These are phyloP conservation scores for Colletotrichum orbiculare DNA, from an alignment of 2,329 filamentous ascomycete genomes.

Conservation along the genomic window DNA sequence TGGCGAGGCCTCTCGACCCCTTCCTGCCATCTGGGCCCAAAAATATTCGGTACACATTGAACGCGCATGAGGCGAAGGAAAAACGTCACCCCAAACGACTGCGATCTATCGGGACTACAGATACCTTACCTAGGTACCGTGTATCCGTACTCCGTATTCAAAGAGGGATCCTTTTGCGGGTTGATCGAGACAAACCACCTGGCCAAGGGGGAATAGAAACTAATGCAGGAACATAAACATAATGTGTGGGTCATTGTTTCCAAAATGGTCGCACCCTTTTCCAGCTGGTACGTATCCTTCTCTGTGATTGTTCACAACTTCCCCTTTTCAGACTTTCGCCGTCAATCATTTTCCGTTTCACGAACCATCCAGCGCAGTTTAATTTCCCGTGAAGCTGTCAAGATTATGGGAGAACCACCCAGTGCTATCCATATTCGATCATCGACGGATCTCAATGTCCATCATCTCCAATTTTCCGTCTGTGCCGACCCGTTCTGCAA, in stretches of 20 bases:
- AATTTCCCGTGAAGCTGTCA: constrained; percentile 30
- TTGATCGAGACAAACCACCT: too few species aligned
- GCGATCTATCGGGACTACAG: too few species aligned
- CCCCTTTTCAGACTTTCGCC: constrained; percentile 22
- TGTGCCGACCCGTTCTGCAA: too few species aligned
- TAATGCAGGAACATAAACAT: constrained; percentile 34
- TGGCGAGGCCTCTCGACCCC: too few species aligned
- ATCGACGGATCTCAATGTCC: constrained; percentile 18
- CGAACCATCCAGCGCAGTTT: constrained; percentile 22
- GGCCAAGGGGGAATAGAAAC: not conserved
- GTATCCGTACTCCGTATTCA: too few species aligned
- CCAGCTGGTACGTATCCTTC: constrained; percentile 1
- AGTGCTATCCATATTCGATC: not conserved
- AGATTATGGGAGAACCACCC: constrained; percentile 24
- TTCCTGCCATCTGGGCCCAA: too few species aligned
- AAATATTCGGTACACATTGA: too few species aligned
- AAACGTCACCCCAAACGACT: too few species aligned
- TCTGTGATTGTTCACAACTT: constrained; percentile 19
- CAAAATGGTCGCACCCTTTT: constrained; percentile 3
- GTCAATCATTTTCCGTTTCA: constrained; percentile 29
- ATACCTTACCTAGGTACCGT: too few species aligned
- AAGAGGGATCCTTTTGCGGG: too few species aligned
- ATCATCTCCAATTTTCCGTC: constrained; percentile 15
- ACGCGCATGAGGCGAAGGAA: too few species aligned
- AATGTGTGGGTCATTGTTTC: constrained; percentile 21